A percentile compares a stretch with the other conserved stretches of the same genome.
Evolutionary conservation across 352 stramenopile genomes (phyloP).

Genomic region (Phytophthora macrochlamydospora): DNA sequence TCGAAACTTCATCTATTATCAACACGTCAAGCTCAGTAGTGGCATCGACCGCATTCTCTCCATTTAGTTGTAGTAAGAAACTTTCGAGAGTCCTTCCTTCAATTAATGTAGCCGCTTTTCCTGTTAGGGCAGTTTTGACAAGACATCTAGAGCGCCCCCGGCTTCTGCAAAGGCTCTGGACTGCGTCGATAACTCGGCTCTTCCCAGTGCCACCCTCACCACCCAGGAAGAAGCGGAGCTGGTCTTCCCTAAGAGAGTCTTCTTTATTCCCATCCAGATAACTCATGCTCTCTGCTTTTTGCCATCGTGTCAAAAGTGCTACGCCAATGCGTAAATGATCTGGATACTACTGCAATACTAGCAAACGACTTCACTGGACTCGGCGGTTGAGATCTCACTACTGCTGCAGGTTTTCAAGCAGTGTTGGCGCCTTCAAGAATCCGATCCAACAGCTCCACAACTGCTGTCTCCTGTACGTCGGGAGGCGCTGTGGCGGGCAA

Average conservation of each 20-base stretch:
- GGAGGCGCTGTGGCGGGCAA: no score
- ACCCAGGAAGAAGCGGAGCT: slow-evolving; percentile 8
- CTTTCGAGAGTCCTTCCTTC: background rate
- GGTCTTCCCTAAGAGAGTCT: background rate
- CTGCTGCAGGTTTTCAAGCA: background rate
- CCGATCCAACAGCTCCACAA: no score
- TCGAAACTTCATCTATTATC: no score
- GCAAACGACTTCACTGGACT: background rate
- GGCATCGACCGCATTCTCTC: no score
- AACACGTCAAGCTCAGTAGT: no score
- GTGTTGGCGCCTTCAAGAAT: background rate
- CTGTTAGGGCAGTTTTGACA: slow-evolving; percentile 1
- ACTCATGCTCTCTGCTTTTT: background rate
- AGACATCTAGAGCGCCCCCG: background rate
- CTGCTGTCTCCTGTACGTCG: no score
- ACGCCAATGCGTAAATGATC: background rate
- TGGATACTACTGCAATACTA: background rate
- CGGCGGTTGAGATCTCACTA: no score
- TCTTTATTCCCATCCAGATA: background rate
- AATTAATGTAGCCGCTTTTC: background rate
- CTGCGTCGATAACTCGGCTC: slow-evolving; percentile 8
- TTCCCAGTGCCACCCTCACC: background rate
- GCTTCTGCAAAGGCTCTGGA: background rate
- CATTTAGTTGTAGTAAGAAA: no score
- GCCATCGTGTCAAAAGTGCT: background rate